Evolutionary conservation across 768 basidiomycete species (phyloP).

Genomic region (Lyophyllum atratum): DNA sequence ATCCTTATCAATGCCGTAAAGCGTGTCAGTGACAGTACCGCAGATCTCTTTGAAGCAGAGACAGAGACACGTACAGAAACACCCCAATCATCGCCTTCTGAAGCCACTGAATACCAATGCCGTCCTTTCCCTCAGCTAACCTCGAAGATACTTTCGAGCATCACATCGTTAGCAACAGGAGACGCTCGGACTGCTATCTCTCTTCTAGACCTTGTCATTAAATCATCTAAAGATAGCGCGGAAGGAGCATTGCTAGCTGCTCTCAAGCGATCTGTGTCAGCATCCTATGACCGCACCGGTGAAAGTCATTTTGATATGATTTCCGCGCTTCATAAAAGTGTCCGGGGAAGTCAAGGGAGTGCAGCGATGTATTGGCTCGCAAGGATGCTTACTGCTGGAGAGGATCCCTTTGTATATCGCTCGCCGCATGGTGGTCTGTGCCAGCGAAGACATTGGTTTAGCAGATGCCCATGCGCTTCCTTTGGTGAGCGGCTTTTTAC

Average conservation of each 20-base stretch:
- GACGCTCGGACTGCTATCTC: constrained; percentile 81
- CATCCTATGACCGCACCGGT: constrained; percentile 74
- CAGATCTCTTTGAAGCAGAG: background rate
- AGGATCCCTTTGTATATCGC: constrained; percentile 81
- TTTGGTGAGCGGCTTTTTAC: constrained; percentile 46
- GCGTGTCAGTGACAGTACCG: constrained; percentile 18
- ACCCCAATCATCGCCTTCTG: constrained; percentile 18
- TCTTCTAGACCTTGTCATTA: constrained; percentile 69
- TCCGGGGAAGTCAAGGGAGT: constrained; percentile 73
- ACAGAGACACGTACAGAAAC: constrained; percentile 7
- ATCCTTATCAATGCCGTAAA: constrained; percentile 59
- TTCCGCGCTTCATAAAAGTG: constrained; percentile 80
- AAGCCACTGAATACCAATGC: constrained; percentile 13
- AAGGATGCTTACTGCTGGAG: constrained; percentile 78
- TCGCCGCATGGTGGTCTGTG: constrained; percentile 74
- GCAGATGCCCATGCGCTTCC: constrained; percentile 80
- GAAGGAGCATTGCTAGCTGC: constrained; percentile 55
- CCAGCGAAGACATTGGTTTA: constrained; percentile 84
- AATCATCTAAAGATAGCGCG: constrained; percentile 36
- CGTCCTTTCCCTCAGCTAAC: constrained; percentile 41
- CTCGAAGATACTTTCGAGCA: constrained; percentile 43
- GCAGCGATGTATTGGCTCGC: constrained; percentile 91
- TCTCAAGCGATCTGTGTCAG: constrained; percentile 62
- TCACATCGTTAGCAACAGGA: constrained; percentile 59
- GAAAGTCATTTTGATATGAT: constrained; percentile 83